Base-by-base conservation (phyloP, 192 early-diverging fungal species). In the Mortierella alpina region DNA sequence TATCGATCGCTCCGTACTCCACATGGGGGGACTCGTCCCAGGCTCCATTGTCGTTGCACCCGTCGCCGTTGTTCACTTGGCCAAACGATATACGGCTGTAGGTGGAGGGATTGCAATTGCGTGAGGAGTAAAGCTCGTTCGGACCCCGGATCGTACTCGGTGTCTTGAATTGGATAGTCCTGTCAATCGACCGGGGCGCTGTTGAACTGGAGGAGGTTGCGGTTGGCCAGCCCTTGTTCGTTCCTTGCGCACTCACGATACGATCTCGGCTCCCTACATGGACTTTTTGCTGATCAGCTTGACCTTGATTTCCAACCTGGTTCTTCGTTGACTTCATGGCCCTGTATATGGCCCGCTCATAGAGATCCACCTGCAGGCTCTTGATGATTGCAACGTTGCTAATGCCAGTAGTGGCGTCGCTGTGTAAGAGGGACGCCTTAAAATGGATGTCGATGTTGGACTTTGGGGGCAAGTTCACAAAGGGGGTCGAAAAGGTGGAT, bases 51-150 rank as follows among this genome's bases (percentile, higher is more conserved):
- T 9, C 31, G 53, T 66, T 49, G 14, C 23, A 42, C 20, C 17
- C 22, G 12, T 59, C 31, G 17, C 45, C 23, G 45, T 31, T 20
- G 12, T 44, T 22, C 49, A 51, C 64, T 11, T 7, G 20, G 7
- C 51, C 31, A 31, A 3, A 31, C 13, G n/a, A 51, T 6, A 65
- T 52, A 23, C 62, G 53, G 23, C 39, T 11, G 18, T 50, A 73
- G 15, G 72, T 66, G 4, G 72, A 74, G 17, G 64, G 45, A 41
- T 74, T 66, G n/a, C 72, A 66, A n/a, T 61, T 59, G 22, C 58
- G 64, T 17, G 54, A 23, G 11, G 58, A 66, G 57, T 51, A 66
- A 20, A 61, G 49, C 4, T 66, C 47, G 15, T 66, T 54, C 7
- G 46, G 42, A 44, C 42, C 64, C 11, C 64, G 64, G 14, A 74